Evolutionary conservation across 148 eudicot genomes (phyloP).

Genomic region (Silene latifolia): DNA sequence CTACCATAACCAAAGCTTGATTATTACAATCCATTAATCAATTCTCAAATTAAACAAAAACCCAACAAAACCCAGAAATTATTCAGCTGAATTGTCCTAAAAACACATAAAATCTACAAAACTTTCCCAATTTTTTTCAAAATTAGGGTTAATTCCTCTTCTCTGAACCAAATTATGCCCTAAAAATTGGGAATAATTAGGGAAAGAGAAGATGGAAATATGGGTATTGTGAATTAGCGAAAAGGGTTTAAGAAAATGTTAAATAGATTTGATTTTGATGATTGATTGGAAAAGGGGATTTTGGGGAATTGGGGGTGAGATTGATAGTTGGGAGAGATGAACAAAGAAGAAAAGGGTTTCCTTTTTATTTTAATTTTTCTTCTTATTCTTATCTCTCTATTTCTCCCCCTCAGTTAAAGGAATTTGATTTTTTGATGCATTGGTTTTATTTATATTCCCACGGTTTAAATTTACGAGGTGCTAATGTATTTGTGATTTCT

Average conservation of each 20-base stretch:
- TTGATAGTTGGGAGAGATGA: constrained; percentile 1
- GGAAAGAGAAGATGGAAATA: constrained; percentile 1
- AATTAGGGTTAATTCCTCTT: constrained; percentile 7
- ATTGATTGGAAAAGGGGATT: constrained; percentile 10
- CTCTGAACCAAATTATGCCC: constrained; percentile 13
- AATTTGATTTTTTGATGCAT: neutral
- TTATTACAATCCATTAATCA: constrained; percentile 47
- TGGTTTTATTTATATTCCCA: constrained; percentile 28
- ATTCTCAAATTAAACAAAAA: constrained; percentile 13
- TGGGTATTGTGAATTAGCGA: neutral
- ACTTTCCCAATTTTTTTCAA: neutral
- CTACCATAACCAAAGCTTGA: constrained; percentile 24
- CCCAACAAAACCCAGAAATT: constrained; percentile 13
- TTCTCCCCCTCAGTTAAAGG: constrained; percentile 26
- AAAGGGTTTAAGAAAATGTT: constrained; percentile 41
- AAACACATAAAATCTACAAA: neutral
- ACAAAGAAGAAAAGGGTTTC: constrained; percentile 4
- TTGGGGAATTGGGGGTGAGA: neutral
- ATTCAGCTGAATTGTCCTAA: neutral
- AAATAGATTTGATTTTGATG: neutral
- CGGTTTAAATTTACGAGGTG: neutral
- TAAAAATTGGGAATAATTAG: constrained; percentile 13
- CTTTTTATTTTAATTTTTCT: neutral
- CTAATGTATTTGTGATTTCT: neutral
- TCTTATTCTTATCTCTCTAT: constrained; percentile 35